Evolutionary conservation across 2,329 filamentous ascomycete genomes (phyloP).

Genomic region (Stylonectria norvegica): DNA sequence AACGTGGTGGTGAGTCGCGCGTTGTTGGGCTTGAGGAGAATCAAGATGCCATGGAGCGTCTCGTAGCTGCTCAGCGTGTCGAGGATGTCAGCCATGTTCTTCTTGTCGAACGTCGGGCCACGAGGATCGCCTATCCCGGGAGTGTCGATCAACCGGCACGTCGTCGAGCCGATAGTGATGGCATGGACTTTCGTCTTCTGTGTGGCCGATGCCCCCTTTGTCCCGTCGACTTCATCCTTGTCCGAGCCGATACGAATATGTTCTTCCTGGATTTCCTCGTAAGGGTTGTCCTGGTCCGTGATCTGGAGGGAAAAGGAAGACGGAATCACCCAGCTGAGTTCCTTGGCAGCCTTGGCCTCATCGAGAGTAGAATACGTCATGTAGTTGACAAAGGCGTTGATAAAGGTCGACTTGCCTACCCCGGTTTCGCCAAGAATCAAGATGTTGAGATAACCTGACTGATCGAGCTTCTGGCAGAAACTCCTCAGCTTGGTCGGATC

Average conservation of each 20-base stretch:
- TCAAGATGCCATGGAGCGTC: slow-evolving; percentile 15
- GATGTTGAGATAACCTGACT: slow-evolving; percentile 35
- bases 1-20: slow-evolving; percentile 6
- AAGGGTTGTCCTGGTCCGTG: background rate
- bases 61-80: slow-evolving; percentile 5
- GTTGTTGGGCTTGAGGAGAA: slow-evolving; percentile 11
- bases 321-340: slow-evolving; percentile 12
- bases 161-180: background rate
- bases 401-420: slow-evolving; percentile 47
- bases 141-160: slow-evolving; percentile 12
- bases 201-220: slow-evolving; percentile 11
- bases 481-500: background rate
- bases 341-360: slow-evolving; percentile 27
- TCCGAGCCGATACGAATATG: slow-evolving; percentile 11
- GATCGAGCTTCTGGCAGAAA: background rate
- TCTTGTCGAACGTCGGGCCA: slow-evolving; percentile 9
- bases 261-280: slow-evolving; percentile 1
- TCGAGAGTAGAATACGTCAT: slow-evolving; percentile 36
- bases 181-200: slow-evolving; percentile 7
- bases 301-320: slow-evolving; percentile 14
- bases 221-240: slow-evolving; percentile 13
- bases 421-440: slow-evolving; percentile 46
- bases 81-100: slow-evolving; percentile 13
- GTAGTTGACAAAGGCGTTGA: slow-evolving; percentile 48
- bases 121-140: slow-evolving; percentile 15